Percentiles rank a stretch among this genome's conserved stretches.
phyloP scores from a whole-genome alignment of 257 asterid genomes.

The Coffea canephora region DNA sequence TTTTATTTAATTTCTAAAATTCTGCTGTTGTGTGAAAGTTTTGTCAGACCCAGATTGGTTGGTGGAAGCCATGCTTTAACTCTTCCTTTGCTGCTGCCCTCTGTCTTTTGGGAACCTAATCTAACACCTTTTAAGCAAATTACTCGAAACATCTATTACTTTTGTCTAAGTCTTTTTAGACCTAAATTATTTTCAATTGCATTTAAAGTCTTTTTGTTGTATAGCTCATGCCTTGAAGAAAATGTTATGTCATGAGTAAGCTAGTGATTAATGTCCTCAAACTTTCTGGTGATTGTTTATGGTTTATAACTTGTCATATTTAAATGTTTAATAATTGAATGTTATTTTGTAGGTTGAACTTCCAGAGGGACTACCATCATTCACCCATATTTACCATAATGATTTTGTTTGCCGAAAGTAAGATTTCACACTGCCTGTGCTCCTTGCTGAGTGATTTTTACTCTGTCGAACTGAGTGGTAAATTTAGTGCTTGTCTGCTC shows the following conservation, averaged over 20 bases:
- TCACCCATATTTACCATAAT: conserved; percentile 52
- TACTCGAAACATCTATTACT: neutral
- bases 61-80: neutral
- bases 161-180: no score
- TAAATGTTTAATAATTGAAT: conserved; percentile 16
- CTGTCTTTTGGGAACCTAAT: neutral
- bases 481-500: neutral
- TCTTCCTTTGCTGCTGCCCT: neutral
- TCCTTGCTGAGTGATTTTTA: conserved; percentile 8
- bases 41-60: neutral
- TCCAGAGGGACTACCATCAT: conserved; percentile 56
- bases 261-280: neutral
- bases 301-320: conserved; percentile 7
- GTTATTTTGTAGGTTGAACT: conserved; percentile 47
- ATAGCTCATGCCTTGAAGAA: neutral
- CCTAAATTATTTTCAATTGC: neutral
- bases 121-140: neutral
- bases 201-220: neutral
- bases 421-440: conserved; percentile 24
- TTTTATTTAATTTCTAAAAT: no score
- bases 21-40: neutral
- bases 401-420: conserved; percentile 61
- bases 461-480: neutral
- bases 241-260: neutral
- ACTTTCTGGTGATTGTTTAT: neutral